phyloP scores from a whole-genome alignment of 1,284 basidiomycete genomes.

The Irpex lacteus region DNA sequence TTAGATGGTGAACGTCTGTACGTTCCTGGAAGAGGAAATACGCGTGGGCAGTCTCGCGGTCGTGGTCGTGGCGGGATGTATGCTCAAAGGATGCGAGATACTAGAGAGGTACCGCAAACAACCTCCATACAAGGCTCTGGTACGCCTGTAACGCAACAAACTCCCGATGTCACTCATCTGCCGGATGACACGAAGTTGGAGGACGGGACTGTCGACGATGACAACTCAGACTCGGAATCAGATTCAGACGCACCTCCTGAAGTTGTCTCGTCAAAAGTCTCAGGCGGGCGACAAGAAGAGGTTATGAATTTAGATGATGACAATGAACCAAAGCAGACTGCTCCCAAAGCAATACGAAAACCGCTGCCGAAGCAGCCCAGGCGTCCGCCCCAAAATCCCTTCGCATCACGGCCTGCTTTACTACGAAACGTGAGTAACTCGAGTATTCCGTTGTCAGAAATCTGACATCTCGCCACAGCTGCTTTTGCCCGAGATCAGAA shows the following conservation, averaged over 20 bases:
- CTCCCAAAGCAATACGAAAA: slow-evolving; percentile 22
- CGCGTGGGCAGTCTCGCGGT: slow-evolving; percentile 34
- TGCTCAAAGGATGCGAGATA: slow-evolving; percentile 10
- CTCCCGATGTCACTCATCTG: neutral
- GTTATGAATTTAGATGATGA: neutral
- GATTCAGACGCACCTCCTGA: slow-evolving; percentile 54
- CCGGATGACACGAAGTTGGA: neutral
- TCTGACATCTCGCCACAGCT: slow-evolving; percentile 42
- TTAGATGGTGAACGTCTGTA: slow-evolving; percentile 21
- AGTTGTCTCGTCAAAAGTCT: slow-evolving; percentile 56
- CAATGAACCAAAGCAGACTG: neutral
- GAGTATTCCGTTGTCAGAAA: neutral
- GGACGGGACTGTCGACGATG: slow-evolving; percentile 5
- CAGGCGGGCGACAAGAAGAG: slow-evolving; percentile 7
- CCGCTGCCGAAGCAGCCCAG: slow-evolving; percentile 47
- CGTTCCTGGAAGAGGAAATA: slow-evolving; percentile 29
- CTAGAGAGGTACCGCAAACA: neutral
- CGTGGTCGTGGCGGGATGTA: slow-evolving; percentile 31
- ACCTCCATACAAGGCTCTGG: neutral
- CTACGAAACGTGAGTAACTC: slow-evolving; percentile 65
- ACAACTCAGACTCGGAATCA: slow-evolving; percentile 20
- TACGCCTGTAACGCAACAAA: neutral
- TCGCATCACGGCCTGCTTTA: slow-evolving; percentile 63
- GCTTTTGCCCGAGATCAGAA: slow-evolving; percentile 85
- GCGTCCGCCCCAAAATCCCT: slow-evolving; percentile 60